phyloP scores from a whole-genome alignment of 495 filamentous ascomycete genomes.

The Melanomma pulvis-pyrius region DNA sequence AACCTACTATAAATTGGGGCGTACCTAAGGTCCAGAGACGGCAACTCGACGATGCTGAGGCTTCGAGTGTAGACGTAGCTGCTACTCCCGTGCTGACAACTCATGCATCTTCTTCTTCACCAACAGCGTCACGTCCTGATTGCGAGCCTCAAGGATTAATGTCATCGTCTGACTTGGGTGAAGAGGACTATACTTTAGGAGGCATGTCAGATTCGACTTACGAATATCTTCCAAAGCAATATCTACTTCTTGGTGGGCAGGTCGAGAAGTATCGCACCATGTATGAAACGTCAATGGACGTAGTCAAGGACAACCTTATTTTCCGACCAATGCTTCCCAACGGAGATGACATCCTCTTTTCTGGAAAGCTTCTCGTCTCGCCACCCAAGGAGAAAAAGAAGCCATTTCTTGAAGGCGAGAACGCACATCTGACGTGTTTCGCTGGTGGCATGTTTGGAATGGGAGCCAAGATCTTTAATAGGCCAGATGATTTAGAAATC shows the following conservation, averaged over 20 bases:
- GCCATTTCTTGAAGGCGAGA: constrained; percentile 58
- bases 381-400: constrained; percentile 42
- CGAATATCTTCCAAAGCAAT: constrained; percentile 91
- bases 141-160: constrained; percentile 45
- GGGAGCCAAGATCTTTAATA: constrained; percentile 81
- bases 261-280: constrained; percentile 79
- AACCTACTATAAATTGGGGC: background rate
- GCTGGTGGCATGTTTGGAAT: constrained; percentile 92
- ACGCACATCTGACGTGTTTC: constrained; percentile 85
- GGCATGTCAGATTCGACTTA: constrained; percentile 89
- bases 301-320: constrained; percentile 73
- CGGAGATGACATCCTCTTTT: constrained; percentile 75
- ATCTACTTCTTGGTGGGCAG: constrained; percentile 76
- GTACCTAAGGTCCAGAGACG: constrained; percentile 9
- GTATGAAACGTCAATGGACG: constrained; percentile 73
- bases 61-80: background rate
- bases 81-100: background rate
- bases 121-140: constrained; percentile 19
- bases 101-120: constrained; percentile 1
- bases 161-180: constrained; percentile 20
- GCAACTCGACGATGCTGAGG: constrained; percentile 26
- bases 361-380: constrained; percentile 57
- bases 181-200: constrained; percentile 71
- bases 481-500: constrained; percentile 78
- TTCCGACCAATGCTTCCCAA: constrained; percentile 83